phyloP scores from a whole-genome alignment of 345 rosid genomes.

The Brassica incana region DNA sequence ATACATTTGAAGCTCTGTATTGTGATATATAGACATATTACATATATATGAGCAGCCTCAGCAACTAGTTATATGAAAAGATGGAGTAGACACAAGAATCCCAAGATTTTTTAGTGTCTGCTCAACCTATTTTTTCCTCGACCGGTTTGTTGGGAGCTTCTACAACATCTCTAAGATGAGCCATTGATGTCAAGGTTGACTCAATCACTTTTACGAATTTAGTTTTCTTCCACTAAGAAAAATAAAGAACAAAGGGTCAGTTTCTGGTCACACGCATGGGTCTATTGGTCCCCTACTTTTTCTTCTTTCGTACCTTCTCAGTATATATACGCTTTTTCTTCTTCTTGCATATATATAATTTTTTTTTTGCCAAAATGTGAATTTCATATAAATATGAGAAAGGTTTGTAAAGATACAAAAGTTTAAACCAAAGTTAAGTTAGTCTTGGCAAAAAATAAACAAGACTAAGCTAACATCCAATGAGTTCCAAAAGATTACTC shows the following conservation, averaged over 20 bases:
- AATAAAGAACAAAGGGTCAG: constrained; percentile 26
- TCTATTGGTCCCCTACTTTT: constrained; percentile 36
- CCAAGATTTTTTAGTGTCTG: constrained; percentile 21
- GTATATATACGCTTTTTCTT: constrained; percentile 1
- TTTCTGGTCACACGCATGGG: constrained; percentile 33
- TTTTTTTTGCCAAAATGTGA: no score
- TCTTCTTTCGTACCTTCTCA: constrained; percentile 26
- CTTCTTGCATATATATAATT: background rate
- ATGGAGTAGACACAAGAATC: constrained; percentile 12
- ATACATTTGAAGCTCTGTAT: no score
- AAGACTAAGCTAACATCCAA: no score
- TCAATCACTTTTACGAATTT: constrained; percentile 15
- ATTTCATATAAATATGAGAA: no score
- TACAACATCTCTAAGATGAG: constrained; percentile 20
- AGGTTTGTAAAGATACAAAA: no score
- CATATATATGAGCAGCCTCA: background rate
- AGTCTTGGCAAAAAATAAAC: no score
- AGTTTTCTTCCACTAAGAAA: constrained; percentile 26
- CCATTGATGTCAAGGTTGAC: constrained; percentile 19
- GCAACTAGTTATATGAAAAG: background rate
- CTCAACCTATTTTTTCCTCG: constrained; percentile 8
- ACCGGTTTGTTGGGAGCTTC: constrained; percentile 17
- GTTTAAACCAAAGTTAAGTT: no score
- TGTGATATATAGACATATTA: no score
- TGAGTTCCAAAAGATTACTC: no score